Percentiles rank a stretch among this genome's conserved stretches.
Conservation (phyloP, 495 filamentous ascomycete genomes). For the Penicillium nucicola region DNA sequence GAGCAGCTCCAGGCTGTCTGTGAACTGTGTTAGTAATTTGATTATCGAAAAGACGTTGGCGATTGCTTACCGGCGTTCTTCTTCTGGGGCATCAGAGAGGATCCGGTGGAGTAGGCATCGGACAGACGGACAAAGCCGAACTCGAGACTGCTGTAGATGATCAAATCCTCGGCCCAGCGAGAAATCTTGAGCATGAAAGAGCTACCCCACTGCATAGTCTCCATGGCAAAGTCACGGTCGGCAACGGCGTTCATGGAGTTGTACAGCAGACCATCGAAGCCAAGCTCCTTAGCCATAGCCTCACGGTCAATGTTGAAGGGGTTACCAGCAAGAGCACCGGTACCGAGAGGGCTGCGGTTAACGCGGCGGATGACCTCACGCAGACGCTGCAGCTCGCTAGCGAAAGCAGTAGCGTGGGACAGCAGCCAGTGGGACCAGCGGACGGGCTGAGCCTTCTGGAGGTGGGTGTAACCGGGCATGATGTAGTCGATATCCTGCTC, state of each 20-base stretch:
- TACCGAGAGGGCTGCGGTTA: slow-evolving; percentile 77
- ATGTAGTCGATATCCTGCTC: slow-evolving; percentile 71
- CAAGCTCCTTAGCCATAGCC: slow-evolving; percentile 82
- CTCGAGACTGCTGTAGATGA: slow-evolving; percentile 80
- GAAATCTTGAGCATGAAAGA: slow-evolving; percentile 85
- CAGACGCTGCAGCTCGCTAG: slow-evolving; percentile 74
- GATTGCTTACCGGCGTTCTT: slow-evolving; percentile 44
- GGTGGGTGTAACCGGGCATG: slow-evolving; percentile 76
- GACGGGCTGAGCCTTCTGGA: slow-evolving; percentile 89
- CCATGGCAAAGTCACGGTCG: slow-evolving; percentile 87
- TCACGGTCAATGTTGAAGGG: slow-evolving; percentile 87
- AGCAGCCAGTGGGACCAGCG: slow-evolving; percentile 88
- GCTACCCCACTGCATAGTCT: slow-evolving; percentile 85
- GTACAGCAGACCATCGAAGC: slow-evolving; percentile 76
- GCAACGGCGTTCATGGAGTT: slow-evolving; percentile 83
- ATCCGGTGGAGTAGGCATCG: slow-evolving; percentile 83
- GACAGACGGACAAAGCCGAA: slow-evolving; percentile 81
- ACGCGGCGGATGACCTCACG: slow-evolving; percentile 71
- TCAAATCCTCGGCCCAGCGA: slow-evolving; percentile 85
- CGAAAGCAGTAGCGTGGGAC: slow-evolving; percentile 73
- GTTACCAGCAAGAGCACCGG: slow-evolving; percentile 88
- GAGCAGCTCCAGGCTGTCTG: slow-evolving; percentile 80
- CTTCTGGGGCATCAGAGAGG: slow-evolving; percentile 91
- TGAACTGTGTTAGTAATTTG: slow-evolving; percentile 37
- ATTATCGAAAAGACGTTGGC: neutral